Conservation (phyloP, 345 rosid genomes). For the Passiflora organensis region DNA sequence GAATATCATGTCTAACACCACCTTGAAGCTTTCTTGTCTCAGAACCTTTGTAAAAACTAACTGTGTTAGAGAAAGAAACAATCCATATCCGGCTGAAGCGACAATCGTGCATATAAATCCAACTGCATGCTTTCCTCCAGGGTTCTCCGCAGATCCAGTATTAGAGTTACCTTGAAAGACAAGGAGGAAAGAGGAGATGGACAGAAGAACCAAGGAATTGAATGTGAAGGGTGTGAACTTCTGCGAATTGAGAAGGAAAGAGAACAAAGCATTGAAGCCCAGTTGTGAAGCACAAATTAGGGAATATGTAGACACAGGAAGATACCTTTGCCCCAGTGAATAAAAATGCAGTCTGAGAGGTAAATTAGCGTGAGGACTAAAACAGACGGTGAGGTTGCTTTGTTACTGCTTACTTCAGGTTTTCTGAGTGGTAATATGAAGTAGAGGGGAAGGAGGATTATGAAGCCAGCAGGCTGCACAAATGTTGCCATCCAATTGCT, state of each 20-base stretch:
- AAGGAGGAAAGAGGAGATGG: slow-evolving; percentile 42
- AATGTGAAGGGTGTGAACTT: slow-evolving; percentile 40
- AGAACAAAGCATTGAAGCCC: slow-evolving; percentile 52
- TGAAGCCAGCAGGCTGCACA: slow-evolving; percentile 44
- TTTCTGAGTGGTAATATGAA: slow-evolving; percentile 16
- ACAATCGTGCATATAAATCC: slow-evolving; percentile 46
- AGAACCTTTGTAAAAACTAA: slow-evolving; percentile 33
- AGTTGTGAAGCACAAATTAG: slow-evolving; percentile 40
- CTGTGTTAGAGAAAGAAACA: slow-evolving; percentile 35
- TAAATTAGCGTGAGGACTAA: slow-evolving; percentile 27
- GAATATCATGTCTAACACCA: slow-evolving; percentile 34
- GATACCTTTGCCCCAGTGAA: slow-evolving; percentile 46
- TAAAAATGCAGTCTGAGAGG: slow-evolving; percentile 33
- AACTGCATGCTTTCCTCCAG: slow-evolving; percentile 18
- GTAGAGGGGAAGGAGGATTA: slow-evolving; percentile 42
- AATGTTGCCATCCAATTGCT: slow-evolving; percentile 49
- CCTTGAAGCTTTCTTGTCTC: slow-evolving; percentile 27
- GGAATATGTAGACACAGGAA: slow-evolving; percentile 49
- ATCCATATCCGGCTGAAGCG: slow-evolving; percentile 42
- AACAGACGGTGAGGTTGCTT: slow-evolving; percentile 11
- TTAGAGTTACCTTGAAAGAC: slow-evolving; percentile 24
- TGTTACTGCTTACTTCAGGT: slow-evolving; percentile 9
- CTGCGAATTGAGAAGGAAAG: slow-evolving; percentile 45
- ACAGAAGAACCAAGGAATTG: slow-evolving; percentile 45
- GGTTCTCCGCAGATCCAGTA: slow-evolving; percentile 5